phyloP scores from a whole-genome alignment of 2,329 filamentous ascomycete species.

The Penicillium brasilianum region DNA sequence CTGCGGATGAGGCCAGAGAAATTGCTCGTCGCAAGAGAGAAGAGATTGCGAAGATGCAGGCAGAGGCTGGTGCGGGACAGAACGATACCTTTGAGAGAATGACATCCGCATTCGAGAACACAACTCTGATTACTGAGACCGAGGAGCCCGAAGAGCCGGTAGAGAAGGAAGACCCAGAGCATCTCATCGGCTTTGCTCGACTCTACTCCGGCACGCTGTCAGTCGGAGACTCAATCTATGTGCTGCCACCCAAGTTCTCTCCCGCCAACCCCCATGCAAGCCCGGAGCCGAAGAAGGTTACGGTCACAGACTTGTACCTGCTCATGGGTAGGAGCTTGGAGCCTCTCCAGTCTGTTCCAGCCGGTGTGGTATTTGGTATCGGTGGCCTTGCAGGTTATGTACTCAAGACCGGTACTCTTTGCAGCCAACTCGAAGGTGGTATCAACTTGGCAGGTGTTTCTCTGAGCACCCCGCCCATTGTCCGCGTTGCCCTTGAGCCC shows the following conservation, averaged over 20 bases:
- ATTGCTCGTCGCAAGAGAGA: constrained; percentile 86
- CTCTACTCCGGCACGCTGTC: constrained; percentile 89
- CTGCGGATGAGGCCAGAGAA: constrained; percentile 86
- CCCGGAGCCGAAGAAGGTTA: constrained; percentile 80
- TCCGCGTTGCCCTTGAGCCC: constrained; percentile 93
- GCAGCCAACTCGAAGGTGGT: constrained; percentile 81
- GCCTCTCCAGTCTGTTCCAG: constrained; percentile 79
- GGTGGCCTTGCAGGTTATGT: constrained; percentile 89
- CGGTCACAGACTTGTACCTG: constrained; percentile 86
- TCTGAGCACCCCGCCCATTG: constrained; percentile 84
- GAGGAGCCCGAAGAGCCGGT: constrained; percentile 57
- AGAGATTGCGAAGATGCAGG: constrained; percentile 81
- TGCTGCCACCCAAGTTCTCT: constrained; percentile 90
- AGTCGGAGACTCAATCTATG: constrained; percentile 89
- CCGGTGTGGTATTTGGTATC: constrained; percentile 94
- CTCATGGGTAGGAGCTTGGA: constrained; percentile 94
- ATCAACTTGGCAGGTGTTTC: constrained; percentile 88
- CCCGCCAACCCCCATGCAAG: constrained; percentile 74
- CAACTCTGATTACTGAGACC: constrained; percentile 59
- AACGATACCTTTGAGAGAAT: constrained; percentile 61
- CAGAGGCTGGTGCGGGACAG: constrained; percentile 54
- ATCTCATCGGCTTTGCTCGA: constrained; percentile 91
- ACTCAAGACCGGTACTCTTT: constrained; percentile 94
- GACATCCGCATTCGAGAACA: constrained; percentile 64
- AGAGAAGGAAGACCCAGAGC: constrained; percentile 74